phyloP scores from a whole-genome alignment of 208 protist genomes.

The Trypanosoma avium region DNA sequence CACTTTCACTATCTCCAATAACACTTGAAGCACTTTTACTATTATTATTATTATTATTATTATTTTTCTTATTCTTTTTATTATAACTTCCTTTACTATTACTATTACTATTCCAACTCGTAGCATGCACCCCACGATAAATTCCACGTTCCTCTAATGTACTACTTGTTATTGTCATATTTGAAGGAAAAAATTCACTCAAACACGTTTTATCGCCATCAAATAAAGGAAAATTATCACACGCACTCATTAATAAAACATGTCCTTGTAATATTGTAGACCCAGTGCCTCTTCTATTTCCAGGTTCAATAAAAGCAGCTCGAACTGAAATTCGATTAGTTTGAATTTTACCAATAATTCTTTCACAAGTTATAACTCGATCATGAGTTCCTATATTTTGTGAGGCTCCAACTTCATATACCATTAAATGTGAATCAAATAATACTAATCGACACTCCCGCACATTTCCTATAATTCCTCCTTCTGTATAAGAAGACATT shows the following conservation, averaged over 20 bases:
- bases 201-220: background rate
- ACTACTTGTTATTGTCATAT: too few relatives aligned
- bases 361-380: slow-evolving; percentile 20
- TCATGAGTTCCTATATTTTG: slow-evolving; percentile 18
- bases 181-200: background rate
- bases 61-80: background rate
- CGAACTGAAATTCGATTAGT: slow-evolving; percentile 42
- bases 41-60: background rate
- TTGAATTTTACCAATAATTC: background rate
- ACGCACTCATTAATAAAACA: slow-evolving; percentile 11
- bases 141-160: too few relatives aligned
- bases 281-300: slow-evolving; percentile 28
- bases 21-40: background rate
- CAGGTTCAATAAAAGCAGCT: slow-evolving; percentile 24
- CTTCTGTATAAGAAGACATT: background rate
- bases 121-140: too few relatives aligned
- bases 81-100: background rate
- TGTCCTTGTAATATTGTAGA: slow-evolving; percentile 11
- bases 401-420: slow-evolving; percentile 14
- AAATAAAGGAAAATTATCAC: slow-evolving; percentile 13
- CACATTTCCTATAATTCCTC: background rate
- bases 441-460: slow-evolving; percentile 10
- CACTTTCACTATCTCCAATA: background rate
- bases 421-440: slow-evolving; percentile 9
- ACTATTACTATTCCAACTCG: background rate